Evolutionary conservation across 139 green algal species (phyloP).

Genomic region (Microglena sp.): DNA sequence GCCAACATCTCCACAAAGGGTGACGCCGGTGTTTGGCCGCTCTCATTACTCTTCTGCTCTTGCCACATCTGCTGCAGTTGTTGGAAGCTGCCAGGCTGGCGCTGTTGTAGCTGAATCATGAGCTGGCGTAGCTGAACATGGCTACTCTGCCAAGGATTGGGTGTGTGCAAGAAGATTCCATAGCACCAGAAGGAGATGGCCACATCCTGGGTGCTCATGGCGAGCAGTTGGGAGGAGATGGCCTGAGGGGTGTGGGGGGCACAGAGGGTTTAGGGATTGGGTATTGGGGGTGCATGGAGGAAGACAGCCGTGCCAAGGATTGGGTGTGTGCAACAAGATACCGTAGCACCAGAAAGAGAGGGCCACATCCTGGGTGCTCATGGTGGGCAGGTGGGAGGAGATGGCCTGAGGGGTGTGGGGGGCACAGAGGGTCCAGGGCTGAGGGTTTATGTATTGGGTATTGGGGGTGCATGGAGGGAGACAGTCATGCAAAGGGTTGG

Average conservation of each 20-base stretch:
- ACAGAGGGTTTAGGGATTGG: too few species aligned
- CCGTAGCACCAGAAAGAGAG: constrained; percentile 24
- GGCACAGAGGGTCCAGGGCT: too few species aligned
- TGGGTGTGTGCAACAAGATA: constrained; percentile 17
- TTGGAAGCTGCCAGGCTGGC: too few species aligned
- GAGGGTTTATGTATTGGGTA: too few species aligned
- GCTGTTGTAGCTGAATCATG: too few species aligned
- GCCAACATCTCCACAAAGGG: too few species aligned
- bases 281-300: not conserved
- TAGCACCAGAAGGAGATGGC: constrained; percentile 21
- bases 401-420: too few species aligned
- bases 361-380: constrained; percentile 11
- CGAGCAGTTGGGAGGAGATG: not conserved
- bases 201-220: constrained; percentile 10
- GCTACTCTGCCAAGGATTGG: not conserved
- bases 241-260: too few species aligned
- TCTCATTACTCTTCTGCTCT: too few species aligned
- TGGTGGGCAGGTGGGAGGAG: not conserved
- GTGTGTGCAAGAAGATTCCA: constrained; percentile 21
- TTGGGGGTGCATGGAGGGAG: not conserved
- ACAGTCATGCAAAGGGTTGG: not conserved
- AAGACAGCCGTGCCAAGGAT: not conserved
- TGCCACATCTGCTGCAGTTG: too few species aligned
- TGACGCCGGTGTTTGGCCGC: too few species aligned
- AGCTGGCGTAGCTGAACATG: too few species aligned